phyloP scores from a whole-genome alignment of 2,329 filamentous ascomycete species.

The Colletotrichum cereale region DNA sequence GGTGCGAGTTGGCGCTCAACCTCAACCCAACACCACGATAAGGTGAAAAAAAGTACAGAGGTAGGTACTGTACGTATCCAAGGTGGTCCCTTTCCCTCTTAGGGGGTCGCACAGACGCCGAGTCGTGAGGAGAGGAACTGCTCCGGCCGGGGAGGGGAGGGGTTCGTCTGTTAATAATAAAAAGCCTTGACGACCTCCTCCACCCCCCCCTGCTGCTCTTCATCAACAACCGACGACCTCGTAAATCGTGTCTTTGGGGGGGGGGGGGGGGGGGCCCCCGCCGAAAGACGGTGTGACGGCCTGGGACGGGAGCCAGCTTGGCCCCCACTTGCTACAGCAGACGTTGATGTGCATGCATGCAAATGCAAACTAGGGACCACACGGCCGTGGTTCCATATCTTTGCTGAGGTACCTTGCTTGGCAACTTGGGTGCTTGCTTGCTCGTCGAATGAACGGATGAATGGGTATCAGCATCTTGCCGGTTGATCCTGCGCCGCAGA shows the following conservation, averaged over 20 bases:
- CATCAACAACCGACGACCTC: neutral
- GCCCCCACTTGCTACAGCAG: constrained; percentile 4
- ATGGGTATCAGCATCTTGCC: neutral
- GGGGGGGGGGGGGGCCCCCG: too few relatives aligned
- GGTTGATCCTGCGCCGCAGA: neutral
- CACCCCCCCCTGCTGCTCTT: neutral
- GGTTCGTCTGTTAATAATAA: neutral
- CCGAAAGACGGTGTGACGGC: constrained; percentile 23
- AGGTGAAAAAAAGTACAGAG: too few relatives aligned
- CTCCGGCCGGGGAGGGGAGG: neutral
- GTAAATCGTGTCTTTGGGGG: neutral
- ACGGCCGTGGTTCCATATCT: neutral
- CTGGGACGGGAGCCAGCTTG: constrained; percentile 4
- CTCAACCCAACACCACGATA: constrained; percentile 14
- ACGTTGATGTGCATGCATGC: neutral
- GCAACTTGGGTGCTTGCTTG: too few relatives aligned
- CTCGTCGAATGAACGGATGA: neutral
- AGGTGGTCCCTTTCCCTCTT: too few relatives aligned
- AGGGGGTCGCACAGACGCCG: constrained; percentile 11
- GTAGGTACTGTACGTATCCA: too few relatives aligned
- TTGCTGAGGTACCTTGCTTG: too few relatives aligned
- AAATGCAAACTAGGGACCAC: neutral
- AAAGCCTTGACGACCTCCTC: too few relatives aligned
- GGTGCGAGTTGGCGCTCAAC: constrained; percentile 9
- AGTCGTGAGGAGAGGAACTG: neutral